phyloP scores from a whole-genome alignment of 1,139 yeast species.

The Saccharomyces hybrid region DNA sequence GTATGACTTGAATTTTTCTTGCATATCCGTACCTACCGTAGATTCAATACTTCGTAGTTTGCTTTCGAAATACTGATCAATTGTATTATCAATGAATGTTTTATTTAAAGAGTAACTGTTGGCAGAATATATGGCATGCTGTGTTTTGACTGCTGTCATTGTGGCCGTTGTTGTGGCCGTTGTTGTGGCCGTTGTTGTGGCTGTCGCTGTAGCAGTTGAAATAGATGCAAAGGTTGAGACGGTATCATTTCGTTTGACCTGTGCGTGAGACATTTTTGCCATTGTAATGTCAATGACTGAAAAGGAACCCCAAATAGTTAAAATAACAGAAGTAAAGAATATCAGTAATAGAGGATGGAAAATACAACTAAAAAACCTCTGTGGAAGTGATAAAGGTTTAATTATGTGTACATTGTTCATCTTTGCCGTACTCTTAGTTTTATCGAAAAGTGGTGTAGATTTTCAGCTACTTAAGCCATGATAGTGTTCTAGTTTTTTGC shows the following conservation, averaged over 20 bases:
- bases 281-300: slow-evolving; percentile 3
- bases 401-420: neutral
- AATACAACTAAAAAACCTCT: slow-evolving; percentile 8
- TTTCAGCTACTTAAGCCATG: neutral
- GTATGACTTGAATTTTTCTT: neutral
- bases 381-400: slow-evolving; percentile 9
- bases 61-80: neutral
- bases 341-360: slow-evolving; percentile 11
- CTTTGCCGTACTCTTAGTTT: neutral
- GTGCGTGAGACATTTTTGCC: neutral
- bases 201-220: slow-evolving; percentile 2
- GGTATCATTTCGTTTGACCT: neutral
- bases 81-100: slow-evolving; percentile 2
- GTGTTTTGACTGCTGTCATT: slow-evolving; percentile 1
- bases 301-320: slow-evolving; percentile 11
- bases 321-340: slow-evolving; percentile 7
- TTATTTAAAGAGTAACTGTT: neutral
- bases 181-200: neutral
- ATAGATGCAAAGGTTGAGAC: neutral
- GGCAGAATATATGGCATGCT: slow-evolving; percentile 4
- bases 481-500: neutral
- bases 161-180: neutral
- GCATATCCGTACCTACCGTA: neutral
- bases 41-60: neutral
- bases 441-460: neutral